Evolutionary conservation across 2,329 filamentous ascomycete species (phyloP).

Genomic region (Penicillium sp.): DNA sequence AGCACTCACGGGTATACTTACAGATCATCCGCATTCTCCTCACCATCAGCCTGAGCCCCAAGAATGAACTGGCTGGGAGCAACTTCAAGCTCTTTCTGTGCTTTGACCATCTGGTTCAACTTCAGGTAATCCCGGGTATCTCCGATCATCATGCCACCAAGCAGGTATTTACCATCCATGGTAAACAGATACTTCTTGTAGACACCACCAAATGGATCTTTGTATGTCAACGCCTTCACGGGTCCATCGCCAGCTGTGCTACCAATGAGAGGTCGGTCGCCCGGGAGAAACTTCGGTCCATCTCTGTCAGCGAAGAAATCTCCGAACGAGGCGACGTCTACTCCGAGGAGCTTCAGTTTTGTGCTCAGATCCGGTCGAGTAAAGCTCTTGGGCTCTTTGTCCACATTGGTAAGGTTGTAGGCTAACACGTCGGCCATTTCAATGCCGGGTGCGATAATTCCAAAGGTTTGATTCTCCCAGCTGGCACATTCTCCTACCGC

Average conservation of each 20-base stretch:
- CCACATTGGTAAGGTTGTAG: slow-evolving; percentile 84
- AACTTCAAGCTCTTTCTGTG: slow-evolving; percentile 74
- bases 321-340: slow-evolving; percentile 90
- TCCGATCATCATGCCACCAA: slow-evolving; percentile 97
- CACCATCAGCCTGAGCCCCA: slow-evolving; percentile 71
- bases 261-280: slow-evolving; percentile 44
- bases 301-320: slow-evolving; percentile 91
- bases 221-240: slow-evolving; percentile 84
- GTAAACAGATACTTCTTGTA: slow-evolving; percentile 97
- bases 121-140: slow-evolving; percentile 91
- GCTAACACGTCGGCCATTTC: slow-evolving; percentile 92
- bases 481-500: slow-evolving; percentile 90
- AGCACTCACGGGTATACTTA: slow-evolving; percentile 30
- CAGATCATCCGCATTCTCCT: slow-evolving; percentile 74
- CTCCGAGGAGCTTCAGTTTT: slow-evolving; percentile 84
- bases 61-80: slow-evolving; percentile 82
- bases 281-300: slow-evolving; percentile 73
- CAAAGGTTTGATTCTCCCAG: slow-evolving; percentile 84
- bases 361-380: slow-evolving; percentile 85
- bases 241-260: slow-evolving; percentile 44
- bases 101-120: slow-evolving; percentile 82
- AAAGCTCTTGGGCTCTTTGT: slow-evolving; percentile 69
- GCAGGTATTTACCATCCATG: slow-evolving; percentile 80
- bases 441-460: slow-evolving; percentile 83
- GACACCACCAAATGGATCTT: slow-evolving; percentile 81